phyloP scores from a whole-genome alignment of 148 eudicot species.

The Silene uniflora region DNA sequence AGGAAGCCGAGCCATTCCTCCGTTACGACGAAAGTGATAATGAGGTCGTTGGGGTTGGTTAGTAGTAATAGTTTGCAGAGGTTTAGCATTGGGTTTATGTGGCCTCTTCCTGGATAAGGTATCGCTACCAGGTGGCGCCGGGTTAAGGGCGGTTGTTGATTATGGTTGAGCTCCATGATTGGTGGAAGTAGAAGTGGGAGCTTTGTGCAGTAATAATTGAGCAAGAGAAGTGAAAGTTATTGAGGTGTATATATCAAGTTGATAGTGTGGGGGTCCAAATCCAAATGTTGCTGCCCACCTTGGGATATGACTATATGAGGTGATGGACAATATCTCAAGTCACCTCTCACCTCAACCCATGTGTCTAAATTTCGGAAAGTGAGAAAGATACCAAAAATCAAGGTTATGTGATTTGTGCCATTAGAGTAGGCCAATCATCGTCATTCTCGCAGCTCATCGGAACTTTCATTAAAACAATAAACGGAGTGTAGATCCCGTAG shows the following conservation, averaged over 20 bases:
- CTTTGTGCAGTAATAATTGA: too few relatives aligned
- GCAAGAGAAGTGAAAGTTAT: not conserved
- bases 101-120: constrained; percentile 64
- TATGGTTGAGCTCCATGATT: not conserved
- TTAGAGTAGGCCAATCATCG: too few relatives aligned
- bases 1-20: constrained; percentile 52
- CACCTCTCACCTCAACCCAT: not conserved
- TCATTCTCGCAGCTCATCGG: too few relatives aligned
- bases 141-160: not conserved
- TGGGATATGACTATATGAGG: too few relatives aligned
- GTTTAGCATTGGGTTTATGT: constrained; percentile 68
- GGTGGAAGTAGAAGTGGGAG: not conserved
- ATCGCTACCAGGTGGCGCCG: constrained; percentile 48
- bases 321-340: not conserved
- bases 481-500: too few relatives aligned
- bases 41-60: not conserved
- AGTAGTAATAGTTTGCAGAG: constrained; percentile 44
- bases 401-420: too few relatives aligned
- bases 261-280: too few relatives aligned
- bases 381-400: too few relatives aligned
- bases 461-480: too few relatives aligned
- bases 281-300: not conserved
- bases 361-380: not conserved
- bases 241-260: not conserved
- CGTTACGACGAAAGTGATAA: constrained; percentile 31